phyloP scores from a whole-genome alignment of 192 early-diverging fungal genomes.

The Coemansia sp. region DNA sequence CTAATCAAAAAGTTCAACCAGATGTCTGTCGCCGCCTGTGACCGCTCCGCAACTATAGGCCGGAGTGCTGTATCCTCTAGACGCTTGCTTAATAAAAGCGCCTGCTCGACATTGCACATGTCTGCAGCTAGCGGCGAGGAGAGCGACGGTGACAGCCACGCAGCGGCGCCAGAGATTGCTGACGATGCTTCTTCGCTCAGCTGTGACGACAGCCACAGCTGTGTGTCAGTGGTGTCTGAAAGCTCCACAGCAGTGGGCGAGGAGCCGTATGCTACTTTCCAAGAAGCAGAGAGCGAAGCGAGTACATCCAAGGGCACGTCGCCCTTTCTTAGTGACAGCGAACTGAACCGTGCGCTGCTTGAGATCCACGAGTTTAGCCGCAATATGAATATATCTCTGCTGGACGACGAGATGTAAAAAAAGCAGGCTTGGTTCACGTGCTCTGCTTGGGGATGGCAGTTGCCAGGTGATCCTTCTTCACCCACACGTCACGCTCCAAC shows the following conservation, averaged over 20 bases:
- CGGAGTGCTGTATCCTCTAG: constrained; percentile 1
- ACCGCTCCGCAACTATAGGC: constrained; percentile 6
- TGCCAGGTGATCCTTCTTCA: background rate
- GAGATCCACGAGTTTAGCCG: constrained; percentile 50
- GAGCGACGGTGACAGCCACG: background rate
- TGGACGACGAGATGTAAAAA: constrained; percentile 15
- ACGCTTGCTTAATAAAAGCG: background rate
- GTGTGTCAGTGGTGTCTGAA: background rate
- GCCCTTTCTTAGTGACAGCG: constrained; percentile 44
- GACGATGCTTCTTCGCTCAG: background rate
- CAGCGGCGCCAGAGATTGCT: background rate
- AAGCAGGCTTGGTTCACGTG: background rate
- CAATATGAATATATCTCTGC: constrained; percentile 39
- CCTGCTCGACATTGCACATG: background rate
- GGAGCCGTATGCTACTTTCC: background rate
- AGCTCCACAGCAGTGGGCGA: background rate
- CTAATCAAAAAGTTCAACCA: constrained; percentile 52
- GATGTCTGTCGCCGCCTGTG: constrained; percentile 9
- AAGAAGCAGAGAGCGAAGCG: background rate
- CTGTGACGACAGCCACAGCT: background rate
- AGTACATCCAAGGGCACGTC: constrained; percentile 9
- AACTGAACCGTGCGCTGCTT: constrained; percentile 40
- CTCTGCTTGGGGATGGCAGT: background rate
- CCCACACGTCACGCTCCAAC: constrained; percentile 4
- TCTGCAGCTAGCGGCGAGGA: background rate